Evolutionary conservation across 768 basidiomycete species (phyloP), one percentile per base, ranked within the genome.

Genomic region (Termitomyces sp.): DNA sequence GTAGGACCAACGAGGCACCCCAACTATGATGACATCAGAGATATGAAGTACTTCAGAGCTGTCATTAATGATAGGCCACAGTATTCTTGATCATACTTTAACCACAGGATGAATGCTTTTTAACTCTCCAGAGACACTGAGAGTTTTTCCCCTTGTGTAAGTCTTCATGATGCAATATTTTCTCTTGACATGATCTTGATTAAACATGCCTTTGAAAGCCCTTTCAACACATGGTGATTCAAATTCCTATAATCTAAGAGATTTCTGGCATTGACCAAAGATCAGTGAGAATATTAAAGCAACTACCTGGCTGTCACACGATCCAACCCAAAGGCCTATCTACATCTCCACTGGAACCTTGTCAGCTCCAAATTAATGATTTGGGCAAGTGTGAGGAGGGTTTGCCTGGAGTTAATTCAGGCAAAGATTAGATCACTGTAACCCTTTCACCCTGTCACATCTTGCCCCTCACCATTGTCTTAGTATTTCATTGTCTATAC

Each of bases 131-230:
- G 85, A 86, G 65, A 83, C 83, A 0, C 67, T 85, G 56, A 75
- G 84, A 36, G 57, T 86, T n/a, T 86, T 79, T 65, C 83, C 85
- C 4, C 71, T 79, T 9, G 82, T 85, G 77, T 82, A 67, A 56
- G 76, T 64, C 24, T 5, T 45, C n/a, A 40, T 52, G 16, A 37
- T 50, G 1, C 5, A 24, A 49, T 39, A 18, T n/a, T 52, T 27
- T 34, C 32, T 4, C 42, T 53, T 5, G 48, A 18, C 24, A n/a
- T 24, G n/a, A n/a, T n/a, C 13, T 12, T n/a, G 44, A n/a, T 33
- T 16, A 24, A 34, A 40, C 10, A n/a, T 22, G 5, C n/a, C 50
- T n/a, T 6, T 1, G 9, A 2, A 58, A 79, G 78, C 0, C 82
- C 84, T 16, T 79, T 82, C 62, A 82, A 83, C 51, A 58, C 78